Conservation (phyloP, 345 rosid genomes). For the Syzygium oleosum region DNA sequence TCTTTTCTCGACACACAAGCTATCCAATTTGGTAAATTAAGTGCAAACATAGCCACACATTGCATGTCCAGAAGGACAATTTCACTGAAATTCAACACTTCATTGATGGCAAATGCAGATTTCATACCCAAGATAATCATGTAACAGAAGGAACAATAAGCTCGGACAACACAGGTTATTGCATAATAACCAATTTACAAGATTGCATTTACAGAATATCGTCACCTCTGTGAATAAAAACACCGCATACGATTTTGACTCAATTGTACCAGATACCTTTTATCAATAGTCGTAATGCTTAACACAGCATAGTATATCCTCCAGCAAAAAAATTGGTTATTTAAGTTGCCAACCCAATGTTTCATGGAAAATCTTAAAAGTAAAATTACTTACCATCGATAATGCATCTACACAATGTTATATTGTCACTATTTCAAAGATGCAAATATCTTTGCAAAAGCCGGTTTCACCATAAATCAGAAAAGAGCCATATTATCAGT, state of each 20-base stretch:
- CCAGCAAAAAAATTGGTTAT: neutral
- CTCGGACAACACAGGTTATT: constrained; percentile 18
- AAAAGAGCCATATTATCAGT: constrained; percentile 1
- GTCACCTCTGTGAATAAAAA: neutral
- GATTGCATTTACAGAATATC: neutral
- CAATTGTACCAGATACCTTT: neutral
- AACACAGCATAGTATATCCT: neutral
- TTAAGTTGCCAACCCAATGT: neutral
- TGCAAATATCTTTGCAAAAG: neutral
- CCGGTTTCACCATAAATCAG: neutral
- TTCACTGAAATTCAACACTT: neutral
- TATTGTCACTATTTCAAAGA: neutral
- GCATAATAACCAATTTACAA: neutral
- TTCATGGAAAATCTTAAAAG: neutral
- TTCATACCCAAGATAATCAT: neutral
- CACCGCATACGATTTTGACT: neutral
- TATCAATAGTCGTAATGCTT: neutral
- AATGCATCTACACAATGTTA: neutral
- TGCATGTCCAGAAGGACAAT: neutral
- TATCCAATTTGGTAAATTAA: neutral
- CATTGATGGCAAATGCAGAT: neutral
- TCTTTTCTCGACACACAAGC: neutral
- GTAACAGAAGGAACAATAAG: neutral
- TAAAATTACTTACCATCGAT: neutral
- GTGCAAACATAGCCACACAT: neutral